Evolutionary conservation across 768 basidiomycete species (phyloP), one percentile per base, ranked within the genome.

Genomic region (Lentinula raphanica): DNA sequence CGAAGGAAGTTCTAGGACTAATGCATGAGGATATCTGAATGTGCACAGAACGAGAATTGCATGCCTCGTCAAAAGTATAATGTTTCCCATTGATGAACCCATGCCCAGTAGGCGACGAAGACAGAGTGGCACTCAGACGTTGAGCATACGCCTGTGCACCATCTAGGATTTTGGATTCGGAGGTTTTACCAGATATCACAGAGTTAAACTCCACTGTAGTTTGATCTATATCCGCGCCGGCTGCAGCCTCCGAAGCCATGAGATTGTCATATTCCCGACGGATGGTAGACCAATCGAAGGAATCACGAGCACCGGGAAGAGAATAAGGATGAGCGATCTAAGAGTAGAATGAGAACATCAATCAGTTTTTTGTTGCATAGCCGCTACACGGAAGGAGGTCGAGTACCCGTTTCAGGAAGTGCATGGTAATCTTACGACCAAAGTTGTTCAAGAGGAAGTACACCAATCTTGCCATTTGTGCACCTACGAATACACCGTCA

Each of bases 41-140:
- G 38, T 9, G 27, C 17, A 53, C 40, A 53, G 36, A 13, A 42
- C 25, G 11, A 15, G 32, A 31, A 38, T 15, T 31, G 21, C 74
- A 85, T 63, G 91, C 92, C 54, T 88, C 88, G 61, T 82, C 79
- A 49, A 92, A 68, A 12, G 79, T 70, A 53, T 84, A 77, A 68
- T 89, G 81, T 65, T 87, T 93, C n/a, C 95, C 95, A 64, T 98
- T 96, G 66, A 96, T 76, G 69, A 98, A 96, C 3, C 79, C 84
- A 62, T 90, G 85, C 0, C 93, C 94, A 2, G 69, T 69, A 0
- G 74, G 64, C 1, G 74, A 67, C 9, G 68, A 58, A 1, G 68
- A 68, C 5, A 73, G 53, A 0, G 74, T 76, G 2, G 83, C 74
- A 9, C 81, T 82, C 21, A 95, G 68, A 13, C 94, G 77, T 44